Base-by-base conservation (phyloP, 2,329 filamentous ascomycete genomes). In the Colletotrichum tabaci region DNA sequence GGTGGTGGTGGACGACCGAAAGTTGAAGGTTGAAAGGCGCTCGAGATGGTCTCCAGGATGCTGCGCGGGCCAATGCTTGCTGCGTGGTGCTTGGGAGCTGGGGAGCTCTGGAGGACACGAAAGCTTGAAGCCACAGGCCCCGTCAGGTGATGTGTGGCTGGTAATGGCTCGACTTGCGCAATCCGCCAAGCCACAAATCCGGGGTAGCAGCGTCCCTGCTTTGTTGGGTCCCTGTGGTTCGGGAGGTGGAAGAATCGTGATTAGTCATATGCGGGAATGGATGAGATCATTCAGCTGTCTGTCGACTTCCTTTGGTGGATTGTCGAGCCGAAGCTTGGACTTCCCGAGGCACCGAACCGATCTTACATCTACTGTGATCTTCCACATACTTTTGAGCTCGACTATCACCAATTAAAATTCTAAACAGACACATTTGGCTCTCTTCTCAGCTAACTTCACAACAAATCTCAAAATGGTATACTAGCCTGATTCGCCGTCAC, bases 101-200 rank as follows among this genome's bases (percentile, higher is more conserved):
- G 73, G 73, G 55, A 56, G 67, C 57, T 72, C 42, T 69, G 63
- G 71, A 77, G 79, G 79, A 80, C 79, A 81, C 79, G 79, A 80
- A 76, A 80, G 79, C 79, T 81, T 78, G 66, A 74, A 74, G 74
- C 71, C 72, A 67, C 68, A 57, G 42, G 40, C 38, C 30, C 35
- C 49, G 61, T 60, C 66, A 63, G 66, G 63, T 63, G 61, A 63
- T 72, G 73, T 72, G 73, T 74, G 71, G 73, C 73, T 74, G 46
- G 46, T 50, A 42, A 4, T 6, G 12, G 12, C 3, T 47, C 0
- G 2, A 5, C 12, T 1, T 35, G 12, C 6, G 1, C 15, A 35
- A 23, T 38, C 7, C 47, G 16, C 6, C 23, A 38, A 71, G 67
- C 71, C 71, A 71, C 58, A 40, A 73, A 71, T 73, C 67, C 18